Evolutionary conservation across 2,329 filamentous ascomycete genomes (phyloP).

Genomic region (Phaeosphaeria sp.): DNA sequence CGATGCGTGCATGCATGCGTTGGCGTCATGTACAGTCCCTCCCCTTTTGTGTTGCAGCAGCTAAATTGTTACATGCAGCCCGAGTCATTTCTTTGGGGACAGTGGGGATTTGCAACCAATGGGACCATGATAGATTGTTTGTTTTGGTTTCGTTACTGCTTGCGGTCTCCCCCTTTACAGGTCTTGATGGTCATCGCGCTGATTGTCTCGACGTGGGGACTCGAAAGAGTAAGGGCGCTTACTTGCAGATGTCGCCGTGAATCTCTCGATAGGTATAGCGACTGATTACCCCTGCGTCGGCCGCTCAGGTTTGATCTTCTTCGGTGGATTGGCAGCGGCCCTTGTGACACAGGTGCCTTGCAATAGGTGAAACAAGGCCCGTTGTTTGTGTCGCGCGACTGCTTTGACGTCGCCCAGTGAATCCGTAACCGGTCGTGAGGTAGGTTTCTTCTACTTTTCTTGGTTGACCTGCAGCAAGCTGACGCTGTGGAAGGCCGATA

Average conservation of each 20-base stretch:
- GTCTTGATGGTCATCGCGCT: neutral
- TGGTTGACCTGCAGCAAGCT: conserved; percentile 34
- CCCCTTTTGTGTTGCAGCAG: conserved; percentile 32
- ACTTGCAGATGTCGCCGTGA: conserved; percentile 18
- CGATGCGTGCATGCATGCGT: conserved; percentile 38
- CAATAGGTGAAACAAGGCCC: conserved; percentile 39
- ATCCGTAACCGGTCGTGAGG: conserved; percentile 30
- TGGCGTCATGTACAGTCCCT: conserved; percentile 31
- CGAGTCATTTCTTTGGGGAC: conserved; percentile 21
- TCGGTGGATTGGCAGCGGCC: conserved; percentile 16
- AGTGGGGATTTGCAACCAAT: neutral
- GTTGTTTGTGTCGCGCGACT: conserved; percentile 36
- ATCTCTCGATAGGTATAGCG: conserved; percentile 7
- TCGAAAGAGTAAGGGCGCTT: conserved; percentile 23
- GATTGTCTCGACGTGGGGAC: neutral
- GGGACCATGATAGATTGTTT: neutral
- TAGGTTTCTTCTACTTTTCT: conserved; percentile 23
- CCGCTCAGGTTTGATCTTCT: conserved; percentile 27
- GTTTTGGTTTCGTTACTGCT: neutral
- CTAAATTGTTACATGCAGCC: conserved; percentile 22
- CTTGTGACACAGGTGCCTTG: conserved; percentile 15
- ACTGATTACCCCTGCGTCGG: conserved; percentile 30
- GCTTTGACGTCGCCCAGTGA: conserved; percentile 21
- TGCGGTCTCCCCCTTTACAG: conserved; percentile 7
- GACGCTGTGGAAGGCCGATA: conserved; percentile 23